Evolutionary conservation across 192 early-diverging fungal genomes (phyloP).

Genomic region (Entomortierella parvispora): DNA sequence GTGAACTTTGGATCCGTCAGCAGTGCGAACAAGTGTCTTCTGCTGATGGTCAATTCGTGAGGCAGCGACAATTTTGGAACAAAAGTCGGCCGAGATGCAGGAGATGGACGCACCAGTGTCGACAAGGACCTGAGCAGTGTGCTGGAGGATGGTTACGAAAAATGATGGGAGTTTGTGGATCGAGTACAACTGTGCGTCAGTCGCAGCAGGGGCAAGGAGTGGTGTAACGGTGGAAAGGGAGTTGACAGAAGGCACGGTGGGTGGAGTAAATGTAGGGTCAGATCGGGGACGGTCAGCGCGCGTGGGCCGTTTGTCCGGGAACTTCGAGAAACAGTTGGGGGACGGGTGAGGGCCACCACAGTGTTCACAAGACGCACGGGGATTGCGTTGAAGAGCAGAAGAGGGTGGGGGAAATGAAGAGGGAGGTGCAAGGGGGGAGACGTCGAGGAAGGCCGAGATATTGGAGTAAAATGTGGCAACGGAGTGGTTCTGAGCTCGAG

Average conservation of each 20-base stretch:
- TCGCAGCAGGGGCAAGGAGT: too few relatives aligned
- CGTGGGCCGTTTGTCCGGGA: background rate
- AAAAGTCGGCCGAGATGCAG: conserved; percentile 1
- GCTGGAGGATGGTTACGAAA: background rate
- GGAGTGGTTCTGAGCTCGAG: background rate
- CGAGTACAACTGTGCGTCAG: too few relatives aligned
- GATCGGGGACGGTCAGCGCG: too few relatives aligned
- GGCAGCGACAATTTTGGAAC: background rate
- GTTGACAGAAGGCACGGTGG: too few relatives aligned
- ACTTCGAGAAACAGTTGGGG: background rate
- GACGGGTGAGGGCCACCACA: background rate
- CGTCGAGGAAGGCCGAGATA: background rate
- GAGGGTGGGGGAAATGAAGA: too few relatives aligned
- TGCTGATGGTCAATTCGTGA: background rate
- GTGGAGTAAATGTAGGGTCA: too few relatives aligned
- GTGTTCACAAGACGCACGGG: background rate
- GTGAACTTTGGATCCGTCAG: background rate
- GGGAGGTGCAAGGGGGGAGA: background rate
- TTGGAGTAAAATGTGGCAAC: background rate
- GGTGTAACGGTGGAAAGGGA: too few relatives aligned
- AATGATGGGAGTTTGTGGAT: conserved; percentile 1
- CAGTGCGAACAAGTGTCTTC: background rate
- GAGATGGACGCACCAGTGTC: conserved; percentile 8
- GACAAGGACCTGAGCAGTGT: background rate
- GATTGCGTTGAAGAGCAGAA: background rate